Percentiles rank a stretch among this genome's conserved stretches.
Evolutionary conservation across 1,139 yeast species (phyloP).

Genomic region (Hemisphaericaspora xylofermentans): DNA sequence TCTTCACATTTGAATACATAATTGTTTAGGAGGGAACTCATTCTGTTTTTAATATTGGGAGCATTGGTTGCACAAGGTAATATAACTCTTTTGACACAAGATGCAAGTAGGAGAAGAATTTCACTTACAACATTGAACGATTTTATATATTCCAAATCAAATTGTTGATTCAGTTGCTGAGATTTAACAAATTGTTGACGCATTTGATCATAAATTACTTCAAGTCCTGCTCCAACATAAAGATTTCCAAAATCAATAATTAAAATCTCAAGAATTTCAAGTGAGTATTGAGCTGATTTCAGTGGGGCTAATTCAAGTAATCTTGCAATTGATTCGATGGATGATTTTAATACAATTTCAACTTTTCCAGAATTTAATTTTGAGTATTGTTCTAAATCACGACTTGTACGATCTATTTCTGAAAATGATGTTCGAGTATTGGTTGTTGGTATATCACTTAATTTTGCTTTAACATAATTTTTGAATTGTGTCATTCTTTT

Average conservation of each 20-base stretch:
- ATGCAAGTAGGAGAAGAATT: conserved; percentile 65
- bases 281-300: conserved; percentile 61
- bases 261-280: conserved; percentile 66
- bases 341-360: conserved; percentile 65
- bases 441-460: conserved; percentile 22
- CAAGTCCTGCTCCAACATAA: conserved; percentile 74
- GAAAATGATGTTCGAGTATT: conserved; percentile 24
- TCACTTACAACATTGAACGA: conserved; percentile 60
- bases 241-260: conserved; percentile 70
- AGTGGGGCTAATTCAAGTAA: conserved; percentile 70
- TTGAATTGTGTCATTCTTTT: conserved; percentile 43
- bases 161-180: conserved; percentile 21
- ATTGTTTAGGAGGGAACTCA: conserved; percentile 64
- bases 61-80: conserved; percentile 68
- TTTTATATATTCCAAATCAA: conserved; percentile 48
- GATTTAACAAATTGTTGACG: conserved; percentile 28
- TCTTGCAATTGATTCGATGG: conserved; percentile 80
- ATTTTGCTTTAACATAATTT: conserved; percentile 34
- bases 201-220: conserved; percentile 55
- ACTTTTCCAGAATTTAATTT: conserved; percentile 47
- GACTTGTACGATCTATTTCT: conserved; percentile 19
- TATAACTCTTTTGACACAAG: conserved; percentile 68
- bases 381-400: conserved; percentile 28
- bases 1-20: conserved; percentile 68
- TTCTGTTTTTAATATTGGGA: conserved; percentile 60